Conservation (phyloP, 1,284 basidiomycete species). For the Sporisorium reilianum region DNA sequence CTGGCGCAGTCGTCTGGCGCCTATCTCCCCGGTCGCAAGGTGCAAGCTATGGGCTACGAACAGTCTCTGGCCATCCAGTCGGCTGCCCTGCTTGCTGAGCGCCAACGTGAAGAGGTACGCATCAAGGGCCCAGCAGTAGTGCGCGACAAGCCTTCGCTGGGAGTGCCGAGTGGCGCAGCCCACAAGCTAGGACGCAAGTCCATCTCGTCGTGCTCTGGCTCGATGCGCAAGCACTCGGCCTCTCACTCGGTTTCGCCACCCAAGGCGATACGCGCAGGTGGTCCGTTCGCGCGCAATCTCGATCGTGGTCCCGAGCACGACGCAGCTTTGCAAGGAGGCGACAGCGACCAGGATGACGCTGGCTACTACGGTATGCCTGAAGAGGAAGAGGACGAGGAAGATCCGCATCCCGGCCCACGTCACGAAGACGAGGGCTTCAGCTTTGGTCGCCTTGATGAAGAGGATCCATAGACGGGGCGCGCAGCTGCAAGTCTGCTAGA, state of each 20-base stretch:
- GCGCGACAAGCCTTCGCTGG: conserved; percentile 34
- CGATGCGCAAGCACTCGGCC: conserved; percentile 39
- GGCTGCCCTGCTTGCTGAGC: conserved; percentile 44
- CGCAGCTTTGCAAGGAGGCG: conserved; percentile 38
- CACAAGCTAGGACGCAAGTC: conserved; percentile 48
- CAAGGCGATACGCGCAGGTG: conserved; percentile 30
- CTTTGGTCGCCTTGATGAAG: conserved; percentile 36
- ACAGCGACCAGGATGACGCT: conserved; percentile 39
- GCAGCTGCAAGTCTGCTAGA: neutral
- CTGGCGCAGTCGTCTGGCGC: conserved; percentile 42
- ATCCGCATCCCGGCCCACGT: conserved; percentile 32
- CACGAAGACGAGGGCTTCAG: conserved; percentile 40
- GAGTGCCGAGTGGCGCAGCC: conserved; percentile 46
- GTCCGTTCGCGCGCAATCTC: conserved; percentile 37
- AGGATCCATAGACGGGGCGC: conserved; percentile 16
- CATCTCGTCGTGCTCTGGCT: conserved; percentile 47
- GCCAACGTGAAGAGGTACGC: conserved; percentile 38
- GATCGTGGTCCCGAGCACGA: conserved; percentile 37
- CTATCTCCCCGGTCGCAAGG: conserved; percentile 37
- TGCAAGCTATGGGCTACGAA: conserved; percentile 42
- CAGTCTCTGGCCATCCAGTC: conserved; percentile 50
- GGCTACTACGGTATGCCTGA: conserved; percentile 18
- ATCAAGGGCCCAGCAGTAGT: conserved; percentile 16
- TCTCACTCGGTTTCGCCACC: conserved; percentile 39
- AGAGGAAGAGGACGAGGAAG: conserved; percentile 31